A percentile compares a stretch with the other conserved stretches of the same genome.
Evolutionary conservation across 768 basidiomycete genomes (phyloP).

Genomic region (Russula ochroleuca): DNA sequence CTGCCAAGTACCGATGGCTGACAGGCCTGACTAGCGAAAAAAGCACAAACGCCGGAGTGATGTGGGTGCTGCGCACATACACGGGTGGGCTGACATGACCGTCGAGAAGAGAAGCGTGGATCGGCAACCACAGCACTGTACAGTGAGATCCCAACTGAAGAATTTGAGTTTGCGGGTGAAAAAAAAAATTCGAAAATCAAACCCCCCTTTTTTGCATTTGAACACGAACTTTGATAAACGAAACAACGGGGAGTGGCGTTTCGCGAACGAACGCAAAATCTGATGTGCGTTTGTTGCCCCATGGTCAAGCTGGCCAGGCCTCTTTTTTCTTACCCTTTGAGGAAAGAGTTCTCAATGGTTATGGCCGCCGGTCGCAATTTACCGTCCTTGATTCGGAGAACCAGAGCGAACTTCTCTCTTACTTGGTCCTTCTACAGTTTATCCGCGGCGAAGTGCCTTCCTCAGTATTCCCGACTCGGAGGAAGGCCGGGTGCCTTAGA

Average conservation of each 20-base stretch:
- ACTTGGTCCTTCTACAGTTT: too few relatives aligned
- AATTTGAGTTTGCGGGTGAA: constrained; percentile 1
- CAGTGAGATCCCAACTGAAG: not conserved
- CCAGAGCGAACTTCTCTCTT: too few relatives aligned
- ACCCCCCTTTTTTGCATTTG: not conserved
- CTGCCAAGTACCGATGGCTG: not conserved
- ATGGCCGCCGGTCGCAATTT: too few relatives aligned
- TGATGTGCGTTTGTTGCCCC: not conserved
- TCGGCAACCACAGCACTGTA: not conserved
- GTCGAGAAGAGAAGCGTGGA: not conserved
- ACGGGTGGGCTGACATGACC: not conserved
- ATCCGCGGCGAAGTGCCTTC: too few relatives aligned
- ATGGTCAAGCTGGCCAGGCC: not conserved
- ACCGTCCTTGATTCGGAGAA: too few relatives aligned
- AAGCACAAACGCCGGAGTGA: not conserved
- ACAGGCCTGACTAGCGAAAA: not conserved
- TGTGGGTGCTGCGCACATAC: not conserved
- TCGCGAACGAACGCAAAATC: constrained; percentile 9
- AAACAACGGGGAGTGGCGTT: constrained; percentile 12
- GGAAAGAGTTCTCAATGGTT: not conserved
- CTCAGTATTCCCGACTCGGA: too few relatives aligned
- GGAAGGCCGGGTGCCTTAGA: too few relatives aligned
- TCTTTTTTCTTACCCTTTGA: constrained; percentile 1
- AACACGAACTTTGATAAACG: not conserved
- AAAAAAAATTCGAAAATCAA: not conserved